Percentiles rank a stretch among this genome's conserved stretches.
These are phyloP conservation scores for Yarrowia divulgata DNA, from an alignment of 805 yeast genomes.

Conservation along the genomic window DNA sequence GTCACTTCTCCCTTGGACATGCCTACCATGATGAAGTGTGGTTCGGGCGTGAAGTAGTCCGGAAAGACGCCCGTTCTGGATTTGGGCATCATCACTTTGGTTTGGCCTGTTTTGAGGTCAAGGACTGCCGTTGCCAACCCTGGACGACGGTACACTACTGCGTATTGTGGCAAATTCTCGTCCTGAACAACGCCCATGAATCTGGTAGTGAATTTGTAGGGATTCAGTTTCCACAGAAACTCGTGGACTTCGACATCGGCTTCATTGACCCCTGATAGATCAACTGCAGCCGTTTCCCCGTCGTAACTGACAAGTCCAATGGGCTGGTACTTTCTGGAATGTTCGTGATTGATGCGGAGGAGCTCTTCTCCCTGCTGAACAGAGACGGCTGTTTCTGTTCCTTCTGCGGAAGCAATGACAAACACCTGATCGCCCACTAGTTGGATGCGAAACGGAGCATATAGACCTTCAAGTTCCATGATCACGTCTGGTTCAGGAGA, in stretches of 20 bases:
- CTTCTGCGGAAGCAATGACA: conserved; percentile 7
- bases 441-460: conserved; percentile 1
- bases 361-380: conserved; percentile 16
- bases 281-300: background rate
- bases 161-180: background rate
- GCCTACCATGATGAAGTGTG: conserved; percentile 10
- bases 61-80: conserved; percentile 6
- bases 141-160: conserved; percentile 9
- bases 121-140: background rate
- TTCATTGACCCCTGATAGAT: background rate
- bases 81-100: background rate
- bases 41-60: conserved; percentile 7
- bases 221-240: conserved; percentile 6
- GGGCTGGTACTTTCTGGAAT: conserved; percentile 17
- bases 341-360: background rate
- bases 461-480: background rate
- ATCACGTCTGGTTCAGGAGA: conserved; percentile 7
- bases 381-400: conserved; percentile 9
- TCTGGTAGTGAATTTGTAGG: conserved; percentile 6
- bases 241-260: too few species aligned
- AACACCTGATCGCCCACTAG: conserved; percentile 13
- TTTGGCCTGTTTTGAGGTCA: background rate
- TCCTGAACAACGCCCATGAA: conserved; percentile 12
- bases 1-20: background rate
- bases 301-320: background rate